A percentile compares a stretch with the other conserved stretches of the same genome.
These are phyloP conservation scores for Microthyrium microscopicum DNA, from an alignment of 2,329 filamentous ascomycete genomes.

Conservation along the genomic window DNA sequence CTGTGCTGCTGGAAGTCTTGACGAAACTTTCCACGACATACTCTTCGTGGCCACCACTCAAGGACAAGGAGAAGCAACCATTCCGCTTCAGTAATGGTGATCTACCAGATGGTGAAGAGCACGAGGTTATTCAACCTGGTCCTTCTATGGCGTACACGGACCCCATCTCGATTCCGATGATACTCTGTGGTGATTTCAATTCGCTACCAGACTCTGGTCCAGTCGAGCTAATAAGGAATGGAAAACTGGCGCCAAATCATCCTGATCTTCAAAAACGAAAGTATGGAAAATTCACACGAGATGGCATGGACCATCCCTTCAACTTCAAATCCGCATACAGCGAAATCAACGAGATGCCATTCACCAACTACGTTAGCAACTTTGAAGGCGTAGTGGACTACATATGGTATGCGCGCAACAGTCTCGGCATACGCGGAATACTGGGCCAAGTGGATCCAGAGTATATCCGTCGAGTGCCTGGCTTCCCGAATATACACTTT, in stretches of 20 bases:
- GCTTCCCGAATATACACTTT: constrained; percentile 89
- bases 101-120: constrained; percentile 27
- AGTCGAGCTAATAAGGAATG: constrained; percentile 74
- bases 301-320: constrained; percentile 91
- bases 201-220: constrained; percentile 75
- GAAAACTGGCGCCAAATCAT: constrained; percentile 62
- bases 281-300: constrained; percentile 83
- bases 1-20: constrained; percentile 85
- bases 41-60: constrained; percentile 59
- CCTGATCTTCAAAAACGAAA: constrained; percentile 62
- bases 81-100: constrained; percentile 32
- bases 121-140: constrained; percentile 34
- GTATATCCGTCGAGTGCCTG: constrained; percentile 72
- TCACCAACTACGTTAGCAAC: constrained; percentile 93
- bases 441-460: constrained; percentile 75
- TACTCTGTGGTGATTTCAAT: constrained; percentile 95
- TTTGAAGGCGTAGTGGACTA: constrained; percentile 91
- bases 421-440: constrained; percentile 65
- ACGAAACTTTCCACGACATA: constrained; percentile 77
- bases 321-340: constrained; percentile 81
- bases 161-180: constrained; percentile 72
- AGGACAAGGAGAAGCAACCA: constrained; percentile 48
- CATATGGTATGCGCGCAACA: constrained; percentile 92
- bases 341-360: constrained; percentile 68
- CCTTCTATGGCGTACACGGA: constrained; percentile 77